phyloP scores from a whole-genome alignment of 768 basidiomycete genomes.

The Dacryopinax primogenitus region DNA sequence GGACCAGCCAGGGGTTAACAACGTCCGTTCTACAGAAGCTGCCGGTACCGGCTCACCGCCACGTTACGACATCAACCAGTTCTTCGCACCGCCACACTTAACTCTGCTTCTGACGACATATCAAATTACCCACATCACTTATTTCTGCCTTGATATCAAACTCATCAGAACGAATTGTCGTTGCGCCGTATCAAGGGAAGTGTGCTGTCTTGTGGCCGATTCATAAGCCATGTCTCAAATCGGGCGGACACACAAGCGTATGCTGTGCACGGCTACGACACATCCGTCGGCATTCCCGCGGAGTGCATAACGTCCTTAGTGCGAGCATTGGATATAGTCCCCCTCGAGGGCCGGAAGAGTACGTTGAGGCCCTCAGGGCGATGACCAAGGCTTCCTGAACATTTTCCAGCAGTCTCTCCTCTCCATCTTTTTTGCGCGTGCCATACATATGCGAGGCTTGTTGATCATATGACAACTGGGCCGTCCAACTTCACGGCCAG shows the following conservation, averaged over 20 bases:
- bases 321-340: neutral
- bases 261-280: conserved; percentile 8
- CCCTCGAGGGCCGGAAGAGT: neutral
- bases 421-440: neutral
- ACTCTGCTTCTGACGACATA: conserved; percentile 3
- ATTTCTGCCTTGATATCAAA: neutral
- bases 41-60: conserved; percentile 9
- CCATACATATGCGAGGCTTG: neutral
- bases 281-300: conserved; percentile 7
- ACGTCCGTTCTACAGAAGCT: neutral
- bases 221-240: conserved; percentile 8
- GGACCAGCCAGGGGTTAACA: neutral
- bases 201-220: conserved; percentile 1
- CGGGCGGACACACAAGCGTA: conserved; percentile 1
- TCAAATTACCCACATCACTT: neutral
- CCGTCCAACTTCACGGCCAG: neutral
- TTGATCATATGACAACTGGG: neutral
- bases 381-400: neutral
- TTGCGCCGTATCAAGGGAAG: neutral
- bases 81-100: neutral
- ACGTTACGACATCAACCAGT: conserved; percentile 6
- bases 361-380: neutral
- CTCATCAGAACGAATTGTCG: neutral
- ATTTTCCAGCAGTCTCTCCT: neutral
- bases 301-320: neutral